A percentile compares a stretch with the other conserved stretches of the same genome.
phyloP scores from a whole-genome alignment of 805 yeast genomes.

The Monosporozyma siamensis region DNA sequence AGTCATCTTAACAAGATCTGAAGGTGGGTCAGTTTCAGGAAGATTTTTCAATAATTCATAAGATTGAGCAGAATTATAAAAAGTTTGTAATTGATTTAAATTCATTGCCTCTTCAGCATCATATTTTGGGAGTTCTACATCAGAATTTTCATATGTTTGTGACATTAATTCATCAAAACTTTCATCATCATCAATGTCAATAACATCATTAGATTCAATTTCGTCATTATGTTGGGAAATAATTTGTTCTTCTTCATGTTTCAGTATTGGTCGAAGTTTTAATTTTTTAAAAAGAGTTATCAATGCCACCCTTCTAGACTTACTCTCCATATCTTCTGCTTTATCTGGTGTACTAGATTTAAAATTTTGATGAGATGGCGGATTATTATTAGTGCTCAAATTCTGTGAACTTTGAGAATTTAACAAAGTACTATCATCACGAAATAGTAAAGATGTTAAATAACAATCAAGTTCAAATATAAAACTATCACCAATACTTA shows the following conservation, averaged over 20 bases:
- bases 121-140: slow-evolving; percentile 13
- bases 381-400: slow-evolving; percentile 5
- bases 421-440: not conserved
- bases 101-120: slow-evolving; percentile 36
- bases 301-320: slow-evolving; percentile 46
- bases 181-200: slow-evolving; percentile 31
- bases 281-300: slow-evolving; percentile 46
- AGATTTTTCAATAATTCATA: slow-evolving; percentile 44
- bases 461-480: slow-evolving; percentile 60
- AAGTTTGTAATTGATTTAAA: slow-evolving; percentile 63
- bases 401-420: not conserved
- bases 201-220: slow-evolving; percentile 11
- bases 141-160: slow-evolving; percentile 5
- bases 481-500: slow-evolving; percentile 72
- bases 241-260: slow-evolving; percentile 13
- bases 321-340: slow-evolving; percentile 48
- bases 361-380: slow-evolving; percentile 1
- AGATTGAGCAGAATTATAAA: slow-evolving; percentile 65
- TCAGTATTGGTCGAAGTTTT: slow-evolving; percentile 17
- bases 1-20: slow-evolving; percentile 43
- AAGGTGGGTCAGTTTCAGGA: slow-evolving; percentile 51
- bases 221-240: not conserved
- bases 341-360: slow-evolving; percentile 14
- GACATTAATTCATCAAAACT: slow-evolving; percentile 12
- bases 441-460: slow-evolving; percentile 33